phyloP scores from a whole-genome alignment of 768 basidiomycete genomes.

The Pleurotus tuber-regium region DNA sequence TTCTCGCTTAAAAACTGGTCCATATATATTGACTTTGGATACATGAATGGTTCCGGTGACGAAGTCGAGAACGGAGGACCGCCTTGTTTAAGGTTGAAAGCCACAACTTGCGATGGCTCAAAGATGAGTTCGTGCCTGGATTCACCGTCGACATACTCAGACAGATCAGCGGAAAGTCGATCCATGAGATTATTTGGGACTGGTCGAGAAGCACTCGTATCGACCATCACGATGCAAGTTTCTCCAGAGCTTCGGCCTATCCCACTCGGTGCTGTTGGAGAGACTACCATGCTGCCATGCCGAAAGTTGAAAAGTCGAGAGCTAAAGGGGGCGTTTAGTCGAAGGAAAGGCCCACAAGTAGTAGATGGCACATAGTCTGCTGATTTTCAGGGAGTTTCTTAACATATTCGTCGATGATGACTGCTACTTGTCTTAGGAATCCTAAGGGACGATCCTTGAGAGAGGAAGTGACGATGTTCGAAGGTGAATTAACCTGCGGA shows the following conservation, averaged over 20 bases:
- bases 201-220: constrained; percentile 36
- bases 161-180: constrained; percentile 44
- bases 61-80: constrained; percentile 16
- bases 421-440: not conserved
- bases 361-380: constrained; percentile 27
- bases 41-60: constrained; percentile 46
- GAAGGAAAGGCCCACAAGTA: not conserved
- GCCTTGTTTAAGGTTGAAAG: constrained; percentile 26
- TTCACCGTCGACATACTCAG: constrained; percentile 25
- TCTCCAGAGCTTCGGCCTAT: constrained; percentile 21
- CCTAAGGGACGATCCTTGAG: not conserved
- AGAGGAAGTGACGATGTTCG: constrained; percentile 7
- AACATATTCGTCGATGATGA: constrained; percentile 39
- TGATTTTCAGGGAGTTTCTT: constrained; percentile 34
- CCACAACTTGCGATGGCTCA: constrained; percentile 60
- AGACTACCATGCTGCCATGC: constrained; percentile 32
- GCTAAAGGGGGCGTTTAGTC: constrained; percentile 19
- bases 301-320: constrained; percentile 53
- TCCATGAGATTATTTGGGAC: constrained; percentile 57
- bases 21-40: constrained; percentile 64
- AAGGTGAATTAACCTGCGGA: constrained; percentile 31
- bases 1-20: constrained; percentile 71
- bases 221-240: constrained; percentile 51
- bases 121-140: constrained; percentile 57
- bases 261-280: not conserved